These are phyloP conservation scores for Cryptococcus deneoformans DNA, from an alignment of 1,284 basidiomycete species.

Conservation along the genomic window DNA sequence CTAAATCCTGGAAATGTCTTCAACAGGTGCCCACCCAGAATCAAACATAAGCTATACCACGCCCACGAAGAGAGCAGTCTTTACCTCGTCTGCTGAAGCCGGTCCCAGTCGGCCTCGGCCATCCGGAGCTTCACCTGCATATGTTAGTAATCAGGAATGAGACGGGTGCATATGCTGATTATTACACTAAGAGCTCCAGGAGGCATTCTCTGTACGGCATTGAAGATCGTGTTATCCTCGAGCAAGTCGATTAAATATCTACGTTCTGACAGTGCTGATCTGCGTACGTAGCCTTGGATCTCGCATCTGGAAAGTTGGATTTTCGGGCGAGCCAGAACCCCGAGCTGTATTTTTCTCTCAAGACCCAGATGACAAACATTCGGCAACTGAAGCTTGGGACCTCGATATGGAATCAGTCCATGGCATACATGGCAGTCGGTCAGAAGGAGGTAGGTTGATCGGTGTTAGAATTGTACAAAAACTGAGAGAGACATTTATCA, in stretches of 20 bases:
- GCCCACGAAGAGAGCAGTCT: slow-evolving; percentile 28
- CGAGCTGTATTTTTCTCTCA: slow-evolving; percentile 41
- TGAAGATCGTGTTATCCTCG: slow-evolving; percentile 51
- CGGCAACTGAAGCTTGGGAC: slow-evolving; percentile 36
- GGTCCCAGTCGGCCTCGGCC: slow-evolving; percentile 32
- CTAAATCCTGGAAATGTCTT: no score
- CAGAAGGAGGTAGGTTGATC: slow-evolving; percentile 68
- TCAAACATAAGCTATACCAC: slow-evolving; percentile 3
- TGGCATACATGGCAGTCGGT: slow-evolving; percentile 46
- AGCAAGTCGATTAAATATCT: slow-evolving; percentile 26
- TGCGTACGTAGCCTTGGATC: slow-evolving; percentile 44
- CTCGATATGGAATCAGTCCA: slow-evolving; percentile 32
- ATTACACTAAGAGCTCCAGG: slow-evolving; percentile 33
- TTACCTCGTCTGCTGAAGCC: slow-evolving; percentile 20
- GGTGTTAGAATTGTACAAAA: slow-evolving; percentile 65
- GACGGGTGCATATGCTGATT: neutral
- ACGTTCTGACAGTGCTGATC: neutral
- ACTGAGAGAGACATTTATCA: slow-evolving; percentile 74
- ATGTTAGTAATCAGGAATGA: slow-evolving; percentile 20
- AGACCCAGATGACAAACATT: slow-evolving; percentile 2
- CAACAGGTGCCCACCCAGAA: no score
- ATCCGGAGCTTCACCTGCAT: slow-evolving; percentile 34
- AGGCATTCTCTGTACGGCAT: slow-evolving; percentile 51
- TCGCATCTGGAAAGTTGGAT: slow-evolving; percentile 51
- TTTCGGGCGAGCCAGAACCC: slow-evolving; percentile 50